Evolutionary conservation across 352 stramenopile species (phyloP).

Genomic region (Globisporangium okanoganense): DNA sequence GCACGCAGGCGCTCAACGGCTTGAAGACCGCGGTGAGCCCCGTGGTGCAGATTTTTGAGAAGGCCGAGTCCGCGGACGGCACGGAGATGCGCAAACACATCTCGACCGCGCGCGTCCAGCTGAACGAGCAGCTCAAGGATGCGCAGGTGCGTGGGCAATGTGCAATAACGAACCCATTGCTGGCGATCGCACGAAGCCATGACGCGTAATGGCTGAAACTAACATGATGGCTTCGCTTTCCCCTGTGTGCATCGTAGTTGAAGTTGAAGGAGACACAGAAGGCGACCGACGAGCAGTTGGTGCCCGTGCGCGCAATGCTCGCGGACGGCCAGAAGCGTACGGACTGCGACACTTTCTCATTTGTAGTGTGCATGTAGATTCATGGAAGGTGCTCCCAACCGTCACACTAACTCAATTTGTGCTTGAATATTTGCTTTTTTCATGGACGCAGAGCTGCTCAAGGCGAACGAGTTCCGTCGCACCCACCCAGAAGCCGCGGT

Average conservation of each 20-base stretch:
- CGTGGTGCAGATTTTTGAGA: slow-evolving; percentile 59
- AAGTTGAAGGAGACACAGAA: slow-evolving; percentile 52
- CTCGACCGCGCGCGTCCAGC: slow-evolving; percentile 31
- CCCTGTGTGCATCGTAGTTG: slow-evolving; percentile 17
- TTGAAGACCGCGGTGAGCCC: slow-evolving; percentile 40
- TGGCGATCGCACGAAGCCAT: not conserved
- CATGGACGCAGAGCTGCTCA: slow-evolving; percentile 47
- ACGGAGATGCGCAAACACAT: slow-evolving; percentile 66
- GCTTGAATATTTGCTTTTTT: not conserved
- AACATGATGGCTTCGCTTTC: not conserved
- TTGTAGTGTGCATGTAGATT: not conserved
- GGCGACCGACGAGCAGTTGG: slow-evolving; percentile 52
- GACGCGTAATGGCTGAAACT: not conserved
- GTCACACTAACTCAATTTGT: not conserved
- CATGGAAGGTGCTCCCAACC: not conserved
- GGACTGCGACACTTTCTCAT: slow-evolving; percentile 13
- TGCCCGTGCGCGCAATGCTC: slow-evolving; percentile 51
- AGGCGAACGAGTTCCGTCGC: slow-evolving; percentile 71
- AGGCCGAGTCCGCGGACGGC: slow-evolving; percentile 55
- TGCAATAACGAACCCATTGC: not conserved
- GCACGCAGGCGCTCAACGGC: slow-evolving; percentile 35
- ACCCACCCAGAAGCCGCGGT: slow-evolving; percentile 64
- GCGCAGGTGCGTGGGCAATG: slow-evolving; percentile 24
- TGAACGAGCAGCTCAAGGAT: slow-evolving; percentile 66
- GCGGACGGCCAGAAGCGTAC: slow-evolving; percentile 43